Evolutionary conservation across 768 basidiomycete genomes (phyloP), one percentile per base, ranked within the genome.

Genomic region (Lyophyllum shimeji): DNA sequence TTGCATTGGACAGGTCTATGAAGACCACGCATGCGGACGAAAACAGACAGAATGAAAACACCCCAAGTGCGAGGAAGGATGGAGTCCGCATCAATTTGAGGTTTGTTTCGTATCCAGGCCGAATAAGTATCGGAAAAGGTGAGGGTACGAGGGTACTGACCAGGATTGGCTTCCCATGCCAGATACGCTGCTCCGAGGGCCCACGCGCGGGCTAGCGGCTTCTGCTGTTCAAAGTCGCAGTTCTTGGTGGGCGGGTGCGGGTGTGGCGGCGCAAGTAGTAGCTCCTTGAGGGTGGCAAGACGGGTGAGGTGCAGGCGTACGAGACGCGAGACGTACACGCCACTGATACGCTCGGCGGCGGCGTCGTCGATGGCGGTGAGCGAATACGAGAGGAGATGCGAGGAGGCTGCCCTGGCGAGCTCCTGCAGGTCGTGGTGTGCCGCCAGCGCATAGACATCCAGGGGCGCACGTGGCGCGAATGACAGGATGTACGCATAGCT

Each of bases 371-470:
- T 7, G 12, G 48, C n/a, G 62, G 60, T 1, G 64, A 58, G 8
- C 69, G 55, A 3, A 46, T 33, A 68, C 65, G 18, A 71, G 63
- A 20, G 72, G 65, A 72, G 65, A 47, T 70, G 57, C 42, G 37
- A 63, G 9, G 77, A 79, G 3, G 72, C 59, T n/a, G 64, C 60
- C 12, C 71, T 67, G 1, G 79, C 79, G 23, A 82, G 68, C 1
- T 68, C 63, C 37, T 74, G 60, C 13, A 81, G 65, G 33, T 66
- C 52, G 49, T 69, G 66, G 44, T 66, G 57, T 1, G 59, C 70
- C 2, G 76, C 80, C 12, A 80, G 67, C 0, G 76, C 64, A 62
- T 78, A 82, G 1, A 78, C 59, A 2, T 76, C 70, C 20, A 80
- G 61, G 6, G 78, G 75, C n/a, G 52, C 59, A 15, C 68, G 55